Evolutionary conservation across 495 filamentous ascomycete species (phyloP).

Genomic region (Glarea lozoyensis): DNA sequence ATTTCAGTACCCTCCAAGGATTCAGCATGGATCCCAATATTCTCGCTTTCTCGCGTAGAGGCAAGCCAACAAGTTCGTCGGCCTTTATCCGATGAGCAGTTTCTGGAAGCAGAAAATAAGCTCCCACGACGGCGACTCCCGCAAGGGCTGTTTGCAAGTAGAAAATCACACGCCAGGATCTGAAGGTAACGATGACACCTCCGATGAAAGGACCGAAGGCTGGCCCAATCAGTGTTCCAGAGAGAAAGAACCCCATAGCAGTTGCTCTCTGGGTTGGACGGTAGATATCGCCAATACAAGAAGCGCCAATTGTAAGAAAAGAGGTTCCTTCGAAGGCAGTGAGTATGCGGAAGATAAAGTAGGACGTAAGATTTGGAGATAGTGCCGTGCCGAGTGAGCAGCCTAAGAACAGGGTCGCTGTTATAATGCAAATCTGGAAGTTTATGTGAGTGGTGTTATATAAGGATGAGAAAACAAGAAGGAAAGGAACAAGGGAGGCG

Average conservation of each 20-base stretch:
- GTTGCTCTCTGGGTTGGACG: slow-evolving; percentile 58
- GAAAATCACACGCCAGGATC: slow-evolving; percentile 61
- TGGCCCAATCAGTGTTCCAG: slow-evolving; percentile 61
- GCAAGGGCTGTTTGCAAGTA: slow-evolving; percentile 62
- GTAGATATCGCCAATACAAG: slow-evolving; percentile 57
- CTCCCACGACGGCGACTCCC: slow-evolving; percentile 44
- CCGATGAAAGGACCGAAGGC: slow-evolving; percentile 58
- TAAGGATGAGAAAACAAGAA: slow-evolving; percentile 1
- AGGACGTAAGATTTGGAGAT: slow-evolving; percentile 54
- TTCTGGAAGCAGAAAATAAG: slow-evolving; percentile 60
- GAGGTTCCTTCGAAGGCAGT: slow-evolving; percentile 66
- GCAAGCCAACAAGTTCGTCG: slow-evolving; percentile 42
- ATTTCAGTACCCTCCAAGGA: slow-evolving; percentile 47
- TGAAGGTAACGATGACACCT: slow-evolving; percentile 61
- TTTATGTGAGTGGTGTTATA: background rate
- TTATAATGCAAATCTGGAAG: slow-evolving; percentile 43
- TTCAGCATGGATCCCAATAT: slow-evolving; percentile 53
- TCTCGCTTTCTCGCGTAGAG: slow-evolving; percentile 33
- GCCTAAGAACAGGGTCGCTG: slow-evolving; percentile 48
- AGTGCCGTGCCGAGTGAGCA: slow-evolving; percentile 60
- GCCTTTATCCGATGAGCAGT: slow-evolving; percentile 54
- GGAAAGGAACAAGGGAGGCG: background rate
- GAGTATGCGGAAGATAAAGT: slow-evolving; percentile 61
- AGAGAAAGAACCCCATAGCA: slow-evolving; percentile 60
- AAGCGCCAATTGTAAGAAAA: slow-evolving; percentile 56